Evolutionary conservation across 2,329 filamentous ascomycete genomes (phyloP), one percentile per base, ranked within the genome.

Genomic region (Catunica adiposa): DNA sequence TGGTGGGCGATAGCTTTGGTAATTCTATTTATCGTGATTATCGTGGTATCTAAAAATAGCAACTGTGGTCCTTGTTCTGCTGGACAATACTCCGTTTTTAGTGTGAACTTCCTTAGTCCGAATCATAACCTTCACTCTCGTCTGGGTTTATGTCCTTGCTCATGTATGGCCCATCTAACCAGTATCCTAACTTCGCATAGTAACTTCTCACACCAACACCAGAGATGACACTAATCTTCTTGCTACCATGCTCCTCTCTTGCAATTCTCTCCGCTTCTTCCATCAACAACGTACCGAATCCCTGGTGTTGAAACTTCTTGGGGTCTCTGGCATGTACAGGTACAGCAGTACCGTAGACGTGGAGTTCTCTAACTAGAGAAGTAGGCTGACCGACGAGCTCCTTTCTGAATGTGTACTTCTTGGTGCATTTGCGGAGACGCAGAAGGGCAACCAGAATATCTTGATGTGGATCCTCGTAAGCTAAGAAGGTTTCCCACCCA

Each of bases 401-500:
- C 48, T 85, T 80, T 22, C 94, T 82, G 73, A 90, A 98, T 0
- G 92, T 97, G 69, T 96, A 89, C 63, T 86, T 90, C 62, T 83
- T 77, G 1, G 84, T 89, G 68, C 94, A 98, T 71, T 94, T 94
- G 61, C 92, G 79, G 60, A 98, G 71, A 17, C 92, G 82, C 56
- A 98, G 75, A 37, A 98, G 73, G 1, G 86, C 94, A 58, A 98
- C 94, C 2, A 98, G 74, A 57, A 98, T 98, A 66, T 98, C 92
- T 67, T 98, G 92, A 72, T 96, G 96, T 0, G 92, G 90, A 62
- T 98, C 92, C 66, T 98, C 92, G 65, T 98, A 98, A 1, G 92
- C 89, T 3, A 98, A 74, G 71, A 98, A 98, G 0, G 92, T 98
- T 70, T 98, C 92, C 92, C 92, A 98, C 23, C 92, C 94, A 40